Percentiles rank a stretch among this genome's conserved stretches.
phyloP scores from a whole-genome alignment of 495 filamentous ascomycete genomes.

The Tirmania nivea region DNA sequence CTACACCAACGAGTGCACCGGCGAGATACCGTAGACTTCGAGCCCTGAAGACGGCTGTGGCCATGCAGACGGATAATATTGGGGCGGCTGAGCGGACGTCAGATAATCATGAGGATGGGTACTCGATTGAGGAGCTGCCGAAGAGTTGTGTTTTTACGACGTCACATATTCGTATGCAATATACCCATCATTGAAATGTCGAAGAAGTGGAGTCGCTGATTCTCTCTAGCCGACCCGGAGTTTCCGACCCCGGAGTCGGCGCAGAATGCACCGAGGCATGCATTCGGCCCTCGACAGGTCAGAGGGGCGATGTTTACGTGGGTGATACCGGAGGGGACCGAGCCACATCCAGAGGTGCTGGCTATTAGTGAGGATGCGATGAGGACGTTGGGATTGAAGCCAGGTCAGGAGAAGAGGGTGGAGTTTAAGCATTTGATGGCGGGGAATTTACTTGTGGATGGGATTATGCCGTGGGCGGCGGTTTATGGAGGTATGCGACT shows the following conservation, averaged over 20 bases:
- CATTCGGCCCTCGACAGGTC: slow-evolving; percentile 63
- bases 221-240: slow-evolving; percentile 50
- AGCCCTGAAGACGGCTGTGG: no score
- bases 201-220: slow-evolving; percentile 24
- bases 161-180: neutral
- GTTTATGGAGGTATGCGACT: slow-evolving; percentile 86
- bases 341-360: slow-evolving; percentile 49
- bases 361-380: slow-evolving; percentile 56
- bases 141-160: neutral
- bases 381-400: slow-evolving; percentile 49
- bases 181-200: no score
- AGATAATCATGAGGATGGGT: neutral
- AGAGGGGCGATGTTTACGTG: slow-evolving; percentile 74
- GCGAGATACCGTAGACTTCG: no score
- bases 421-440: slow-evolving; percentile 56
- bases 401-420: slow-evolving; percentile 42
- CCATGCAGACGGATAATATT: no score
- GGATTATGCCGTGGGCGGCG: slow-evolving; percentile 89
- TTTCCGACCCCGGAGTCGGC: slow-evolving; percentile 65
- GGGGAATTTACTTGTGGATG: slow-evolving; percentile 54
- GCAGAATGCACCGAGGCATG: slow-evolving; percentile 51
- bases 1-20: no score
- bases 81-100: no score
- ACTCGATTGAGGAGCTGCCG: neutral
- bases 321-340: slow-evolving; percentile 52